phyloP scores from a whole-genome alignment of 2,329 filamentous ascomycete species.

The Sarocladiaceae sp. region DNA sequence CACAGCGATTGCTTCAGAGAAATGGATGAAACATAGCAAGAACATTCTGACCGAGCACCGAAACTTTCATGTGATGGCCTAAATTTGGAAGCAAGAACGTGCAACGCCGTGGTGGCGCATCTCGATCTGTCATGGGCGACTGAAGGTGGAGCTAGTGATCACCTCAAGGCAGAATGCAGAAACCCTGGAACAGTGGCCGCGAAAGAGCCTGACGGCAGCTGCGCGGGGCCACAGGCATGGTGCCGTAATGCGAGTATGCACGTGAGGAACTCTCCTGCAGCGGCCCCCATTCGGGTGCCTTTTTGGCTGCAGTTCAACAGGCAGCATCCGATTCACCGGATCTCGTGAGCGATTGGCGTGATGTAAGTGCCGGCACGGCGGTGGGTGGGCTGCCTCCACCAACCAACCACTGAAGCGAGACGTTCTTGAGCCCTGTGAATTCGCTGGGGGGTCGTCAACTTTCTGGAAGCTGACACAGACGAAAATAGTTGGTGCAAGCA shows the following conservation, averaged over 20 bases:
- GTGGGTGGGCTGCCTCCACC: conserved; percentile 8
- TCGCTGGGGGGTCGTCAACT: not conserved
- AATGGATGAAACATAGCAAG: not conserved
- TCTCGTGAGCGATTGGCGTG: not conserved
- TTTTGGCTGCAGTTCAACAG: not conserved
- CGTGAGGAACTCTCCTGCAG: conserved; percentile 4
- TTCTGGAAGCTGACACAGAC: not conserved
- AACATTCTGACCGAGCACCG: not conserved
- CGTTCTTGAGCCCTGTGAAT: not conserved
- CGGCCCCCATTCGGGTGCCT: not conserved
- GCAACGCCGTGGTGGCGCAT: not conserved
- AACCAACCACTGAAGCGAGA: not conserved
- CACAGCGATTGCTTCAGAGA: not conserved
- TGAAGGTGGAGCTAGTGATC: not conserved
- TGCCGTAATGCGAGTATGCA: not conserved
- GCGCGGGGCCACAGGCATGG: not conserved
- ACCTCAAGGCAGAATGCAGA: conserved; percentile 6
- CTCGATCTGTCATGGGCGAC: conserved; percentile 6
- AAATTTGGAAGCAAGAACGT: not conserved
- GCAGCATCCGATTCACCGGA: conserved; percentile 7
- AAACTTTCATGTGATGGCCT: conserved; percentile 1
- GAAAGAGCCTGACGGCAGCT: conserved; percentile 4
- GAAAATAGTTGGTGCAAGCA: not conserved
- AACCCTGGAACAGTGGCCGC: not conserved
- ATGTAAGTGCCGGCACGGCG: not conserved